Base-by-base conservation (phyloP, 1,284 basidiomycete species). In the Naganishia sp. region DNA sequence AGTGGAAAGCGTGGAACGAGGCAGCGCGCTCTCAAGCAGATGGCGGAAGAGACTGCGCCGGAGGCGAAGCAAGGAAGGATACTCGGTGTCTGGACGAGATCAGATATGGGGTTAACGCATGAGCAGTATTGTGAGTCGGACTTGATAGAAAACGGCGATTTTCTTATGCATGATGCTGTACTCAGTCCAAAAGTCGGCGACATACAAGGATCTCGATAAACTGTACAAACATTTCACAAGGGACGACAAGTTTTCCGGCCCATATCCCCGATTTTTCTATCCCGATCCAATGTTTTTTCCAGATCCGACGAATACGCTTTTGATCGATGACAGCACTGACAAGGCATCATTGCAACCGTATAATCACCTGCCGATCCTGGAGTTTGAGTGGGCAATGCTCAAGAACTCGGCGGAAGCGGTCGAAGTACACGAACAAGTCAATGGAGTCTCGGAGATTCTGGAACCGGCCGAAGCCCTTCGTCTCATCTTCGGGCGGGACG, bases 321-420 rank as follows among this genome's bases (percentile, higher is more conserved):
- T 80, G 0, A 69, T 80, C 3, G 79, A 80, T 64, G 79, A 80
- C 66, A 78, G 77, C 16, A 77, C 77, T 0, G 67, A 75, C 31
- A 80, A 80, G 71, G 77, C 74, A 1, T 70, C 77, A 5, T 69
- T 72, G 44, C 78, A 80, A 64, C 79, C 79, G 2, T 80, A 75
- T 74, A 77, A 75, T 55, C 77, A 80, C 65, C 66, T 80, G 31
- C 71, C 77, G 13, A 75, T 80, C 13, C 74, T 78, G 23, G 75
- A 78, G 60, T 80, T 70, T 55, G 77, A 61, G 6, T 39, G 61
- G 33, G 36, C n/a, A 6, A 52, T 52, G 59, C 39, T 61, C 18
- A n/a, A 39, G 3, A 21, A 6, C 2, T 48, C 59, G 13, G 59
- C 39, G 1, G 48, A 61, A 21, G 59, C 31, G 10, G 48, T 61